These are phyloP conservation scores for Nannochloropsis oceanica DNA, from an alignment of 108 stramenopile species.

Conservation along the genomic window DNA sequence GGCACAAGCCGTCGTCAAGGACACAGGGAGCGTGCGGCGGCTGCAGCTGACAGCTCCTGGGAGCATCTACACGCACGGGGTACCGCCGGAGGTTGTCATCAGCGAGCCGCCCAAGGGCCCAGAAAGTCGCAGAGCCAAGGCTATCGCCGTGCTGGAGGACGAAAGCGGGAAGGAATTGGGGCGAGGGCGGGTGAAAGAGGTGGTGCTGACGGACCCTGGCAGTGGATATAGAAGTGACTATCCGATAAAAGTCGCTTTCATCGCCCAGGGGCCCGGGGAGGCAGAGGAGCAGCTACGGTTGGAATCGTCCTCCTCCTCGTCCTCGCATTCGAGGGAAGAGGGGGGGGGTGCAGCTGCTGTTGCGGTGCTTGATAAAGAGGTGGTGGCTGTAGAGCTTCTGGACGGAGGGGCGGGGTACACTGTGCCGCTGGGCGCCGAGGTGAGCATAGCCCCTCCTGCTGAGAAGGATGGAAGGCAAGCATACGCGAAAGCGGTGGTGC, in stretches of 20 bases:
- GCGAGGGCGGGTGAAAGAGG: neutral
- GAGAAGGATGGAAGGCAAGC: neutral
- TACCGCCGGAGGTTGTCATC: neutral
- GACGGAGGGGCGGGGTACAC: neutral
- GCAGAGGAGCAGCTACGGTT: neutral
- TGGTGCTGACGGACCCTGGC: neutral
- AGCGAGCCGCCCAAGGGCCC: neutral
- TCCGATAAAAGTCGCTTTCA: neutral
- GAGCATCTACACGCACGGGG: neutral
- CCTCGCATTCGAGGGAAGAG: neutral
- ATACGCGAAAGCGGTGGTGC: neutral
- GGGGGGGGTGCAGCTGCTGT: neutral
- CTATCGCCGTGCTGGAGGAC: neutral
- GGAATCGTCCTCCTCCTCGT: neutral
- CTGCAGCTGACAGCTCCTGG: neutral
- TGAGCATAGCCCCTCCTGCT: neutral
- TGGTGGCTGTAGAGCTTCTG: neutral
- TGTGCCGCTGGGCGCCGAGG: neutral
- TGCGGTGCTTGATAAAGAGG: neutral
- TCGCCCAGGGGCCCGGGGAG: neutral
- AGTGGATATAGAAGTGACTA: neutral
- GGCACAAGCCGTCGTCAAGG: neutral
- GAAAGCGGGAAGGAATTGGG: neutral
- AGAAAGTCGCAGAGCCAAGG: neutral
- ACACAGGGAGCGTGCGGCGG: neutral